These are phyloP conservation scores for Cystoderma amianthinum DNA, from an alignment of 768 basidiomycete species.

Conservation along the genomic window DNA sequence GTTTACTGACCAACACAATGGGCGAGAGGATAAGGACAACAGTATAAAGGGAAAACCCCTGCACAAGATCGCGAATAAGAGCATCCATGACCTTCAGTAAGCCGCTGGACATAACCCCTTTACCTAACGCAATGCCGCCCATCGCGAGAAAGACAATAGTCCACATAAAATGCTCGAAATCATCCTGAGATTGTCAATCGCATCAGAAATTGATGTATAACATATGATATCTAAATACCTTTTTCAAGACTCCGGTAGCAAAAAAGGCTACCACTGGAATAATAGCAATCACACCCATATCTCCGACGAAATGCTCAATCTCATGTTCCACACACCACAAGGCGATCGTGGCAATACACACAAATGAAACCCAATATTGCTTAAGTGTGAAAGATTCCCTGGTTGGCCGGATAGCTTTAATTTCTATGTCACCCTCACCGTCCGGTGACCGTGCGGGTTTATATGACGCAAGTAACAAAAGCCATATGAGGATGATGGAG, in stretches of 20 bases:
- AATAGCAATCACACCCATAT: conserved; percentile 97
- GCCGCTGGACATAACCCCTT: conserved; percentile 87
- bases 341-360: conserved; percentile 78
- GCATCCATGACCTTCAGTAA: conserved; percentile 73
- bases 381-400: conserved; percentile 75
- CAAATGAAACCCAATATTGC: conserved; percentile 85
- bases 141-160: conserved; percentile 94
- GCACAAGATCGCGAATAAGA: conserved; percentile 50
- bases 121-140: conserved; percentile 96
- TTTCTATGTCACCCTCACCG: conserved; percentile 72
- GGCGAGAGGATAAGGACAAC: conserved; percentile 68
- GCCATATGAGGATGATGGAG: conserved; percentile 89
- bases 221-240: conserved; percentile 43
- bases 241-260: conserved; percentile 86
- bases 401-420: conserved; percentile 79
- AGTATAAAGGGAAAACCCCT: conserved; percentile 55
- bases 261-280: conserved; percentile 93
- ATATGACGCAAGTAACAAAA: conserved; percentile 79
- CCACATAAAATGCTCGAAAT: conserved; percentile 94
- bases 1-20: conserved; percentile 54
- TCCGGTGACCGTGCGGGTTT: conserved; percentile 64
- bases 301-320: conserved; percentile 74
- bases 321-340: conserved; percentile 87
- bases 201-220: conserved; percentile 1
- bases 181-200: conserved; percentile 47